These are phyloP conservation scores for Gossypium australe DNA, from an alignment of 345 rosid species.

Conservation along the genomic window DNA sequence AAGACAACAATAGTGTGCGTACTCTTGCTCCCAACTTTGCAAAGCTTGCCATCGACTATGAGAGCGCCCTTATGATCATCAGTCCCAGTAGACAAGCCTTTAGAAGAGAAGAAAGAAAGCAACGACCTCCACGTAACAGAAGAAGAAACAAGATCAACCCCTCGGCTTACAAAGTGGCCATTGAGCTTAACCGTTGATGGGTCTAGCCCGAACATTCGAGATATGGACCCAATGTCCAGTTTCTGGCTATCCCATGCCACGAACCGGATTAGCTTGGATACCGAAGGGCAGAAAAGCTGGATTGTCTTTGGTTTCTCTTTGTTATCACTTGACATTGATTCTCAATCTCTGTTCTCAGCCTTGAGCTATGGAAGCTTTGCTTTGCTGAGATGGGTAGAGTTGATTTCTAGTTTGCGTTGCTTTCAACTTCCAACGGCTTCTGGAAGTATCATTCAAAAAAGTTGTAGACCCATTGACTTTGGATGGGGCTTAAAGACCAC, in stretches of 20 bases:
- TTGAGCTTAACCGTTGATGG: constrained; percentile 71
- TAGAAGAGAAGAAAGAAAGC: constrained; percentile 67
- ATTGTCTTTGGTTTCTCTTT: constrained; percentile 29
- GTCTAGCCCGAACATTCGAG: constrained; percentile 59
- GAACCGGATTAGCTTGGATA: constrained; percentile 34
- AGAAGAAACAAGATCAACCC: constrained; percentile 48
- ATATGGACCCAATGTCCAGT: constrained; percentile 65
- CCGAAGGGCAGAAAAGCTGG: constrained; percentile 57
- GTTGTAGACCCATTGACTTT: neutral
- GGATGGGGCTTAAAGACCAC: neutral
- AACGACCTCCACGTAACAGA: constrained; percentile 82
- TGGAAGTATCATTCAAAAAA: constrained; percentile 13
- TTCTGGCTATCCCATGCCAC: constrained; percentile 49
- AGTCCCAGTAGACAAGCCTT: constrained; percentile 66
- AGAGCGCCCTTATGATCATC: constrained; percentile 42
- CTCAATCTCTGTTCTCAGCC: neutral
- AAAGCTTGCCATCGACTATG: constrained; percentile 64
- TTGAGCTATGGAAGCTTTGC: neutral
- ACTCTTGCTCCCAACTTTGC: constrained; percentile 58
- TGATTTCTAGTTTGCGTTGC: neutral
- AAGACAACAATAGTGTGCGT: constrained; percentile 10
- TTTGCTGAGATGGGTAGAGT: neutral
- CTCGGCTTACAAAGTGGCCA: constrained; percentile 82
- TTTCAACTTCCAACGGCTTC: constrained; percentile 25
- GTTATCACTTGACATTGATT: constrained; percentile 18